Conservation (phyloP, 1,284 basidiomycete species). For the Microbotryomycetes sp. region DNA sequence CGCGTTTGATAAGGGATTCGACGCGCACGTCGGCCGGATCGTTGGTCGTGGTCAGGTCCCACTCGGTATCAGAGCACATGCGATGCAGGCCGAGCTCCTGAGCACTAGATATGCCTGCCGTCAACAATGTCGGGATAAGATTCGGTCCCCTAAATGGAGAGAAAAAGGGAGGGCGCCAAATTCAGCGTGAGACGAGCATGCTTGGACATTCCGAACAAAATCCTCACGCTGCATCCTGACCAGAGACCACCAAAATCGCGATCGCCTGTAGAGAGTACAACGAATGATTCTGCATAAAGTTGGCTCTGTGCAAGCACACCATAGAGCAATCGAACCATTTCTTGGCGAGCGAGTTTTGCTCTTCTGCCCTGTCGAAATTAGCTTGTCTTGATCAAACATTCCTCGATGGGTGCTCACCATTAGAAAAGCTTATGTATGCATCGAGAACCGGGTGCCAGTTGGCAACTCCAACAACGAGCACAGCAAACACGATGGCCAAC, state of each 20-base stretch:
- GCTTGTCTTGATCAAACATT: background rate
- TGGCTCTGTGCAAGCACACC: conserved; percentile 21
- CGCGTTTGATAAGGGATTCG: conserved; percentile 21
- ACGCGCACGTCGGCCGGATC: conserved; percentile 1
- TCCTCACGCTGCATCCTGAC: conserved; percentile 15
- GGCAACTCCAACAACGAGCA: conserved; percentile 16
- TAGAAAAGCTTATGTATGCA: background rate
- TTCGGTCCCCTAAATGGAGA: conserved; percentile 21
- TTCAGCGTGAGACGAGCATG: conserved; percentile 3
- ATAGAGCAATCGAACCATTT: conserved; percentile 9
- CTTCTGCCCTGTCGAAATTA: background rate
- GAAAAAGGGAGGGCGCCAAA: background rate
- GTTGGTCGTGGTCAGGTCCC: conserved; percentile 10
- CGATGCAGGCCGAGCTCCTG: conserved; percentile 27
- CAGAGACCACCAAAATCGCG: conserved; percentile 18
- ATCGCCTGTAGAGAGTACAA: conserved; percentile 23
- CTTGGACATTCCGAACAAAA: no score
- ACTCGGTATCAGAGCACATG: conserved; percentile 11
- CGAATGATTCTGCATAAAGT: conserved; percentile 24
- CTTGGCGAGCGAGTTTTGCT: background rate
- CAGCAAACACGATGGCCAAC: conserved; percentile 26
- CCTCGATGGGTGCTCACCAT: no score
- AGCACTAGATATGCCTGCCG: conserved; percentile 24
- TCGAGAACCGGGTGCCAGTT: background rate
- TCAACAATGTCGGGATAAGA: conserved; percentile 29